Evolutionary conservation across 2,329 filamentous ascomycete genomes (phyloP), one percentile per base, ranked within the genome.

Genomic region (Clonostachys rosea): DNA sequence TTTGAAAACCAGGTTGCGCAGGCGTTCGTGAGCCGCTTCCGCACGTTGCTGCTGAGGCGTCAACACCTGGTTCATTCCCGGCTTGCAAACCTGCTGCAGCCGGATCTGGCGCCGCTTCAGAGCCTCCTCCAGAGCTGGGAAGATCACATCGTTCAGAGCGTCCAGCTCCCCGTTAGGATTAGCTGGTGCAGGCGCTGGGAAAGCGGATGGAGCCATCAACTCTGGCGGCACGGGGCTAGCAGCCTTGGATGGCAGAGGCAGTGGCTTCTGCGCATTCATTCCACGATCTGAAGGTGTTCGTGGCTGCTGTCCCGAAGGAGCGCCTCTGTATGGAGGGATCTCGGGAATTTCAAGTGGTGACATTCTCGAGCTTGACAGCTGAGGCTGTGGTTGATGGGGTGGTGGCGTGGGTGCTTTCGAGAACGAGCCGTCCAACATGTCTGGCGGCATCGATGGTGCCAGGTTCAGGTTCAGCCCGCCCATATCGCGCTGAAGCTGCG

Each of bases 121-220:
- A 8, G 94, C 91, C 55, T 94, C 88, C 66, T 96, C 91, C 3
- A 99, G 78, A 3, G 94, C 92, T 1, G 94, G 94, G 52, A 97
- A 84, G 36, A 99, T 89, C 44, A 99, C 92, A 55, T 92, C 89
- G 59, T 87, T 89, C 2, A 96, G 77, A 3, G 91, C 91, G 46
- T 95, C 94, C 18, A 95, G 78, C 49, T 95, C 87, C 12, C 79
- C 83, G 47, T 81, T 79, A 20, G 79, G 67, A 50, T 79, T 81
- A 3, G 75, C 60, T 1, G 82, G 78, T 2, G 79, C 74, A 7
- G 75, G 76, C 20, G 75, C 71, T 5, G 81, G 81, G 56, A 83
- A 83, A 3, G 77, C 68, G 11, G 74, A 69, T 5, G 74, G 68
- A 14, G 71, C 59, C 14, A 52, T 54, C 12, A 37, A 43, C n/a